These are phyloP conservation scores for Linnemannia schmuckeri DNA, from an alignment of 192 early-diverging fungal genomes.

Conservation along the genomic window DNA sequence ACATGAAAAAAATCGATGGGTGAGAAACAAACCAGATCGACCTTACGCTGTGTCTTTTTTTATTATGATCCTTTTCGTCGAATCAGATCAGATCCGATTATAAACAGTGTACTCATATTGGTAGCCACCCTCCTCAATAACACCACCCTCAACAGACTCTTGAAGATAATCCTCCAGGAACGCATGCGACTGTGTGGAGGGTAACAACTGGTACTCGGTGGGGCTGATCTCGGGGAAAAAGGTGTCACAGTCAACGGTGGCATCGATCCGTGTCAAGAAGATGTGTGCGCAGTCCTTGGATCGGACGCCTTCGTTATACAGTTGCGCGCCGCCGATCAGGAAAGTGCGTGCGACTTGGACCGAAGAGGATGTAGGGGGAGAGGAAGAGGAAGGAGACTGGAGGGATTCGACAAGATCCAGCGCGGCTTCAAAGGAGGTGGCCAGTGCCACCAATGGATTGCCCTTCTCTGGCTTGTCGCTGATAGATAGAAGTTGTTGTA, in stretches of 20 bases:
- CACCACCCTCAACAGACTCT: constrained; percentile 39
- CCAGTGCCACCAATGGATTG: constrained; percentile 52
- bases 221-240: constrained; percentile 79
- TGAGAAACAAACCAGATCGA: not conserved
- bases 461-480: constrained; percentile 48
- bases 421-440: constrained; percentile 65
- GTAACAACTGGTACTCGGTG: constrained; percentile 25
- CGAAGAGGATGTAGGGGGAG: not conserved
- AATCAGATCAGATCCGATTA: constrained; percentile 18
- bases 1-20: not conserved
- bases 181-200: constrained; percentile 19
- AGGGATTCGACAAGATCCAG: constrained; percentile 63
- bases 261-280: constrained; percentile 77
- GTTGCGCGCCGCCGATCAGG: constrained; percentile 83
- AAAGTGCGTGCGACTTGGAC: constrained; percentile 67
- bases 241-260: constrained; percentile 77
- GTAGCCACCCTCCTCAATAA: constrained; percentile 38
- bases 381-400: constrained; percentile 19
- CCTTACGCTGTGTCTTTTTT: not conserved
- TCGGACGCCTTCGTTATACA: constrained; percentile 80
- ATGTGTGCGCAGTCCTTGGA: constrained; percentile 70
- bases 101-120: constrained; percentile 54
- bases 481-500: not conserved
- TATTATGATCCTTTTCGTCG: not conserved
- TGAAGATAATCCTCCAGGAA: constrained; percentile 36